These are phyloP conservation scores for Metroxylon sagu DNA, from an alignment of 176 grass and related monocot species.

Conservation along the genomic window DNA sequence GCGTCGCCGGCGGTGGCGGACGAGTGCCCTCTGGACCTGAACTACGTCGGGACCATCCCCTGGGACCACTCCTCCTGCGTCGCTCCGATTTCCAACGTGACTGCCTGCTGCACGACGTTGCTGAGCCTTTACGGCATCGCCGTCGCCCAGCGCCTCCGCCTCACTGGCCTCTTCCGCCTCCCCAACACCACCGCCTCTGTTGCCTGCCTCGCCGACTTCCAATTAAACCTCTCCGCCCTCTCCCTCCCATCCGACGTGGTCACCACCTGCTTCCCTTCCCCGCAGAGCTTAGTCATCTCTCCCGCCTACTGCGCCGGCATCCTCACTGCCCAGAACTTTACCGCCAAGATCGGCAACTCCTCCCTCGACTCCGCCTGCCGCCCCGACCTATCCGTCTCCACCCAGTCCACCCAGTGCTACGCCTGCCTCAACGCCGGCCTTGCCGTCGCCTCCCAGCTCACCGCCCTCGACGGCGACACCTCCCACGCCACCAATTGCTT, in stretches of 20 bases:
- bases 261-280: conserved; percentile 40
- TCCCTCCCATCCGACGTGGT: conserved; percentile 39
- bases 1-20: neutral
- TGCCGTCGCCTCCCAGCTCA: conserved; percentile 31
- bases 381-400: conserved; percentile 26
- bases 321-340: conserved; percentile 23
- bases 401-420: conserved; percentile 30
- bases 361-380: conserved; percentile 53
- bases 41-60: conserved; percentile 62
- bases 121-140: conserved; percentile 50
- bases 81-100: conserved; percentile 29
- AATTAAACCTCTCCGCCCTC: conserved; percentile 30
- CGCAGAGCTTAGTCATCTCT: conserved; percentile 36
- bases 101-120: conserved; percentile 48
- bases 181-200: conserved; percentile 30
- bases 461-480: conserved; percentile 27
- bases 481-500: conserved; percentile 46
- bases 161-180: conserved; percentile 60
- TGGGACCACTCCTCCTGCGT: conserved; percentile 53
- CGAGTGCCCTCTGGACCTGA: conserved; percentile 58
- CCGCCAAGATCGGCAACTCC: neutral
- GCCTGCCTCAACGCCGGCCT: conserved; percentile 34
- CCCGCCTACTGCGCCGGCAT: conserved; percentile 56
- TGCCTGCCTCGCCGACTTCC: conserved; percentile 47
- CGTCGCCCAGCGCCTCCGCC: conserved; percentile 40